phyloP scores from a whole-genome alignment of 257 asterid genomes.

The Solanum sejunctum region DNA sequence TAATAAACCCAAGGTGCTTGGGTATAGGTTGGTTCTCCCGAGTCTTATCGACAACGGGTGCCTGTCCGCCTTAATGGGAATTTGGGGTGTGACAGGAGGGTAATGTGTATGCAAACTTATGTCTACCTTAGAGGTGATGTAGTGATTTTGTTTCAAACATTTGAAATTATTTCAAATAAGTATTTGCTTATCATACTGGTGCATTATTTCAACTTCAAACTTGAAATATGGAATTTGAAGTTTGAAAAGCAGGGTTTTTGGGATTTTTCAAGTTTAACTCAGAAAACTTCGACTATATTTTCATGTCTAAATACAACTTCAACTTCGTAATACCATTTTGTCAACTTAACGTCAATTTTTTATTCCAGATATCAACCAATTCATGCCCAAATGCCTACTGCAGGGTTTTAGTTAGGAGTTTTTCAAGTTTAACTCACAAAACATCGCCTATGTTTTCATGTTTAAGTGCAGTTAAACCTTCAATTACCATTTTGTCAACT shows the following conservation, averaged over 20 bases:
- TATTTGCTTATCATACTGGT: background rate
- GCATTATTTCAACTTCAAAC: background rate
- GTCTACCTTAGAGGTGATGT: too few relatives aligned
- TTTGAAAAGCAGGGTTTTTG: background rate
- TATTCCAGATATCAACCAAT: background rate
- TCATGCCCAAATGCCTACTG: background rate
- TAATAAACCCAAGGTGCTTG: too few relatives aligned
- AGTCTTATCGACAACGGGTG: too few relatives aligned
- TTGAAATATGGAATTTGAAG: background rate
- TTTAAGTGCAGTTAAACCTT: background rate
- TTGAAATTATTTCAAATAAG: background rate
- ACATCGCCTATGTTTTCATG: background rate
- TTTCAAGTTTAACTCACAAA: background rate
- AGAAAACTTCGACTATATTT: background rate
- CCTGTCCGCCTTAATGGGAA: too few relatives aligned
- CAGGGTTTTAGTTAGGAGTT: background rate
- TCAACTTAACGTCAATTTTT: background rate
- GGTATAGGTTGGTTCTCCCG: too few relatives aligned
- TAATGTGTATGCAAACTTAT: too few relatives aligned
- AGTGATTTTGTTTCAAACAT: background rate
- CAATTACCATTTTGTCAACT: background rate
- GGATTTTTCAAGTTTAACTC: background rate
- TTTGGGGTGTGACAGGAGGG: too few relatives aligned
- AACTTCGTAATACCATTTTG: background rate
- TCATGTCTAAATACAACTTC: background rate